Conservation (phyloP, 352 stramenopile genomes). For the Globisporangium uncinulatum region DNA sequence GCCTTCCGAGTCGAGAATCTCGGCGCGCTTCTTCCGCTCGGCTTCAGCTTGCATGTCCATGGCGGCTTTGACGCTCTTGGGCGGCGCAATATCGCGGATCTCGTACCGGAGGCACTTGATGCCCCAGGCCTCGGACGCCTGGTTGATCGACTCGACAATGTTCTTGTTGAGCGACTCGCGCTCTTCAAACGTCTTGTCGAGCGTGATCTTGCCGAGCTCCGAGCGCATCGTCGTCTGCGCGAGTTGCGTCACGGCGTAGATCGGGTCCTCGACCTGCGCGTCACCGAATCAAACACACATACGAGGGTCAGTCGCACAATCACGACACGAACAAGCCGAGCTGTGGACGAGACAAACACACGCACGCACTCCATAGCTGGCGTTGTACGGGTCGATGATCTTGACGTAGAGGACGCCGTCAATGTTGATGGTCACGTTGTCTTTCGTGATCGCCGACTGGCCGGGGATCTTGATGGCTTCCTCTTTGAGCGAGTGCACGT, state of each 20-base stretch:
- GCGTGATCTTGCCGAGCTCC: constrained; percentile 90
- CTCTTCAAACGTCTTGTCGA: constrained; percentile 93
- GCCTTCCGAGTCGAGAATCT: constrained; percentile 90
- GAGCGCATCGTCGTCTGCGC: constrained; percentile 91
- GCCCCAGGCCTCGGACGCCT: constrained; percentile 86
- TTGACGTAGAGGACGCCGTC: constrained; percentile 91
- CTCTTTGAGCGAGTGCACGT: constrained; percentile 91
- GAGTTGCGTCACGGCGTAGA: constrained; percentile 89
- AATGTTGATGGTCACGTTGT: constrained; percentile 91
- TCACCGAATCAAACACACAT: neutral
- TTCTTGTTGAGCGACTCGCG: constrained; percentile 89
- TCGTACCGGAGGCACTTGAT: constrained; percentile 90
- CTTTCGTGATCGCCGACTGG: constrained; percentile 87
- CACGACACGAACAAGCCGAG: no score
- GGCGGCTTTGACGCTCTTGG: constrained; percentile 78
- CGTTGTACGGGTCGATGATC: constrained; percentile 86
- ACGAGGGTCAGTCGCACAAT: neutral
- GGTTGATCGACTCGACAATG: constrained; percentile 90
- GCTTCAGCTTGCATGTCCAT: constrained; percentile 93
- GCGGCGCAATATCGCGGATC: constrained; percentile 87
- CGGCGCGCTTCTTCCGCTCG: constrained; percentile 87
- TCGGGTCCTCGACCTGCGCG: constrained; percentile 58
- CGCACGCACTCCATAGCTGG: constrained; percentile 61
- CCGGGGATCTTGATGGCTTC: constrained; percentile 89
- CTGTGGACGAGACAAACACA: no score